Base-by-base conservation (phyloP, 495 filamentous ascomycete genomes). In the Penicillium samsonianum region DNA sequence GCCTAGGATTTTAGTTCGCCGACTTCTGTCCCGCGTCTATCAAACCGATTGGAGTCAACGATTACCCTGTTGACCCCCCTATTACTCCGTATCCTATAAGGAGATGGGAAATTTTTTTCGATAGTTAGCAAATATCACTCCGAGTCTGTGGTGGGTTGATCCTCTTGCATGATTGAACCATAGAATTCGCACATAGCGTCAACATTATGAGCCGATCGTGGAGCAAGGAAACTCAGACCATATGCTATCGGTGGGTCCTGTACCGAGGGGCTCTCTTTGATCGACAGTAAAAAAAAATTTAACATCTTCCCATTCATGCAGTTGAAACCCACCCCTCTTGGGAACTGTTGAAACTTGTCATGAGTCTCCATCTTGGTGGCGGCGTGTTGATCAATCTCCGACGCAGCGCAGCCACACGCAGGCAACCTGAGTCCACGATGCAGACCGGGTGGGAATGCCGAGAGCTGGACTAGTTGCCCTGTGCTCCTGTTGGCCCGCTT, bases 361-460 rank as follows among this genome's bases (percentile, higher is more conserved):
- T 51, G 35, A 43, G 42, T 37, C 20, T n/a, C 30, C 31, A 37
- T 53, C 25, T 40, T 35, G 25, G 49, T 53, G 56, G 57, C 50
- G 22, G 41, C 48, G 8, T 46, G 57, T 22, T 54, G 57, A 59
- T 59, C 57, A 55, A 55, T 55, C 31, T 55, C 53, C 43, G 53
- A 55, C 53, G 62, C 58, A 58, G 54, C 53, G 62, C 58, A 58
- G 54, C 61, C 61, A 59, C 60, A 55, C 38, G 28, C 49, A 59
- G 43, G 57, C 57, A 46, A 56, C 30, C 49, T 53, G 55, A 58
- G 56, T 55, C 55, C 49, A 50, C 59, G 47, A 58, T 55, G 60
- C 63, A 66, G 63, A 53, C 65, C 63, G 53, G 58, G 58, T 62
- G 63, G 56, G 57, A 62, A 68, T 67, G 56, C 60, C 59, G 66